Percentiles rank a stretch among this genome's conserved stretches.
phyloP scores from a whole-genome alignment of 208 protist genomes.

The Acanthamoeba sp. region DNA sequence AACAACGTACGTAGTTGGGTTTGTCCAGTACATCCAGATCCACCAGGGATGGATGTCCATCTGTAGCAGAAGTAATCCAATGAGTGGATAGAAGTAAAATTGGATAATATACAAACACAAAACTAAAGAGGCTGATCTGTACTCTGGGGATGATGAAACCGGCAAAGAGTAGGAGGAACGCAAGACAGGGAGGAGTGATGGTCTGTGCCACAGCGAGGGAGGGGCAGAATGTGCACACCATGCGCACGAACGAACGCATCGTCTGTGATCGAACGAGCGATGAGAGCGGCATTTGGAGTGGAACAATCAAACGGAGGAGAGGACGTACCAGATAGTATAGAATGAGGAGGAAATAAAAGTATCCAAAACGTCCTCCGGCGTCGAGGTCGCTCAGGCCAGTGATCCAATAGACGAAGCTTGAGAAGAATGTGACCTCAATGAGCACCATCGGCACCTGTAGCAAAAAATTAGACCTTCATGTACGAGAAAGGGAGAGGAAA shows the following conservation, averaged over 20 bases:
- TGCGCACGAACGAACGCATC: conserved; percentile 33
- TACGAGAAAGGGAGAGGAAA: background rate
- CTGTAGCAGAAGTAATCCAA: no score
- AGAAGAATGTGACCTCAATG: conserved; percentile 10
- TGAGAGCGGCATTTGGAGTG: no score
- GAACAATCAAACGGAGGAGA: background rate
- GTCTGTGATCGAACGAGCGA: background rate
- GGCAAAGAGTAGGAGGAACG: conserved; percentile 43
- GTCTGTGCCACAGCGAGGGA: conserved; percentile 29
- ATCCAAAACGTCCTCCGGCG: conserved; percentile 30
- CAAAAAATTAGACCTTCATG: background rate
- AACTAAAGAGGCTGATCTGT: no score
- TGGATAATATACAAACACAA: background rate
- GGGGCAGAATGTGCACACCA: background rate
- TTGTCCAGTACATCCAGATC: conserved; percentile 70
- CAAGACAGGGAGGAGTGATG: conserved; percentile 35
- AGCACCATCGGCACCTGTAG: background rate
- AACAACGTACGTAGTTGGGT: conserved; percentile 22
- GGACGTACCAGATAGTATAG: background rate
- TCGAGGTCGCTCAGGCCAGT: conserved; percentile 6
- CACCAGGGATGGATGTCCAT: background rate
- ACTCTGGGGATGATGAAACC: conserved; percentile 68
- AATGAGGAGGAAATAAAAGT: conserved; percentile 19
- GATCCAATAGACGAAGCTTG: conserved; percentile 60
- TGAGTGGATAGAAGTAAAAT: no score